A percentile compares a stretch with the other conserved stretches of the same genome.
phyloP scores from a whole-genome alignment of 1,139 yeast species.

The Hyphopichia khmerensis region DNA sequence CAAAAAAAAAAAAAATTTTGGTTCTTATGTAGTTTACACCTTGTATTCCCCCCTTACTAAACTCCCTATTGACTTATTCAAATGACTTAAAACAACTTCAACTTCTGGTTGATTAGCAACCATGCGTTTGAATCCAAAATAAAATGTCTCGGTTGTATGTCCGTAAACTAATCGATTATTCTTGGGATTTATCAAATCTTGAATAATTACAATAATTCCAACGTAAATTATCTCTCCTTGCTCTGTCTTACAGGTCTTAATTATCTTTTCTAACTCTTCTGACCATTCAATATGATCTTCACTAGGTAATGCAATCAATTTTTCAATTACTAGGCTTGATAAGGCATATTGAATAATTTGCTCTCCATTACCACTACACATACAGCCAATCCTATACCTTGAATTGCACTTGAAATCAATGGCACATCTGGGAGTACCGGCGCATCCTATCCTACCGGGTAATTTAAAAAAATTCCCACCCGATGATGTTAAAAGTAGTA shows the following conservation, averaged over 20 bases:
- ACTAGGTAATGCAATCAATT: background rate
- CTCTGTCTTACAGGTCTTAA: background rate
- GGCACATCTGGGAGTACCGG: conserved; percentile 49
- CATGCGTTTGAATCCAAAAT: conserved; percentile 31
- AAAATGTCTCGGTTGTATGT: conserved; percentile 45
- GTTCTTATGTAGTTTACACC: conserved; percentile 8
- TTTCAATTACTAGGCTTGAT: background rate
- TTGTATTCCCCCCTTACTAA: conserved; percentile 38
- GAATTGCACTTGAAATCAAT: conserved; percentile 21
- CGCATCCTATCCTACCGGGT: conserved; percentile 55
- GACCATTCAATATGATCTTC: conserved; percentile 7
- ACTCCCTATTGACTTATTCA: conserved; percentile 9
- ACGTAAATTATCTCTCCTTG: conserved; percentile 20
- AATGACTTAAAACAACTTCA: conserved; percentile 30
- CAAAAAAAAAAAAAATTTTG: background rate
- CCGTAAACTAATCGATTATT: conserved; percentile 29
- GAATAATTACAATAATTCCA: conserved; percentile 30
- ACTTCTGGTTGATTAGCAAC: conserved; percentile 7
- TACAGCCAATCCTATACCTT: conserved; percentile 27
- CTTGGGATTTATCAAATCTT: conserved; percentile 8
- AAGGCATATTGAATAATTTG: conserved; percentile 33
- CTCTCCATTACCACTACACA: conserved; percentile 60
- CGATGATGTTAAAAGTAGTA: conserved; percentile 41
- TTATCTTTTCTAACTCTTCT: background rate
- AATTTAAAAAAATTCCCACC: conserved; percentile 54